phyloP scores from a whole-genome alignment of 768 basidiomycete species.

The Psilocybe cyanescens region DNA sequence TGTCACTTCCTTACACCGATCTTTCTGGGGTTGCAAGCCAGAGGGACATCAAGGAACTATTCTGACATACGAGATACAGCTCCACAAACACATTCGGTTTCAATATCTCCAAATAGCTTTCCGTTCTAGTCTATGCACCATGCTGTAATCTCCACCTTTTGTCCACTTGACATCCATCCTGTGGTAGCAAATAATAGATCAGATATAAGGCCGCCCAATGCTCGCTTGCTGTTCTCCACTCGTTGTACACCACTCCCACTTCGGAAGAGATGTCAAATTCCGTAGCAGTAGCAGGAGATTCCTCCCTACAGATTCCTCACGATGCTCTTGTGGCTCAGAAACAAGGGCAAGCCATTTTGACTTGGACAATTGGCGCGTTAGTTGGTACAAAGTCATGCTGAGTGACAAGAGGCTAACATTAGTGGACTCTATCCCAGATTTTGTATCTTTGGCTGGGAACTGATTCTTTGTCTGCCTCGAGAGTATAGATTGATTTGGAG shows the following conservation, averaged over 20 bases:
- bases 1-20: too few relatives aligned
- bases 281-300: not conserved
- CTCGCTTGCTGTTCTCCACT: not conserved
- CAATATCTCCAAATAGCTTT: not conserved
- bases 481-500: conserved; percentile 29
- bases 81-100: not conserved
- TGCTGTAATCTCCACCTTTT: not conserved
- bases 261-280: not conserved
- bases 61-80: not conserved
- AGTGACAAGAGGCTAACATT: not conserved
- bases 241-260: not conserved
- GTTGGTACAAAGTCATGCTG: conserved; percentile 1
- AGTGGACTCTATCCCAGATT: conserved; percentile 17
- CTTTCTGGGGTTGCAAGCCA: too few relatives aligned
- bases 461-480: conserved; percentile 25
- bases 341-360: conserved; percentile 24
- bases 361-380: conserved; percentile 30
- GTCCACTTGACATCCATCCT: not conserved
- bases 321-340: conserved; percentile 21
- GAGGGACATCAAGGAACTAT: too few relatives aligned
- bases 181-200: not conserved
- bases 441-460: conserved; percentile 32
- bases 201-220: not conserved
- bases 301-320: conserved; percentile 7
- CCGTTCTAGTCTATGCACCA: not conserved